Evolutionary conservation across 2,329 filamentous ascomycete genomes (phyloP).

Genomic region (Fusarium sp.): DNA sequence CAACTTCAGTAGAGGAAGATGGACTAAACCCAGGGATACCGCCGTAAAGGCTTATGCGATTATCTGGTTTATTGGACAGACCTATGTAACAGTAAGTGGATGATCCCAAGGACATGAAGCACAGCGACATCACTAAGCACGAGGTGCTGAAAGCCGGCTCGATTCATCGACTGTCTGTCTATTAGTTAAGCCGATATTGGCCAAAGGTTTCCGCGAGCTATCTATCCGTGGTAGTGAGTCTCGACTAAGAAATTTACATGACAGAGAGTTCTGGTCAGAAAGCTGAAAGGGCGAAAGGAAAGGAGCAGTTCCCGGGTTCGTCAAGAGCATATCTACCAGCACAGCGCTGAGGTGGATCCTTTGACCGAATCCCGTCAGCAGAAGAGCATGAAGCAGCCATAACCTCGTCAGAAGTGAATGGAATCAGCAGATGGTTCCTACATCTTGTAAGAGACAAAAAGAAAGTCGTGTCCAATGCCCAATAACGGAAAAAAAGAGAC

Average conservation of each 20-base stretch:
- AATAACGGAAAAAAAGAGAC: not conserved
- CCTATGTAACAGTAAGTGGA: too few relatives aligned
- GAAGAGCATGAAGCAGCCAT: not conserved
- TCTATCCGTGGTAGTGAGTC: too few relatives aligned
- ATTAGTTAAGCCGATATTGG: not conserved
- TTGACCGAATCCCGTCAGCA: fast-evolving
- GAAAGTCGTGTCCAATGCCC: not conserved
- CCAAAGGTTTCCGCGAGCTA: not conserved
- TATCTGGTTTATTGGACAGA: too few relatives aligned
- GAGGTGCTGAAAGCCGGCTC: not conserved
- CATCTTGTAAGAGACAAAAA: not conserved
- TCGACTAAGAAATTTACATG: fast-evolving
- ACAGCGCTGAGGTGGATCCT: not conserved
- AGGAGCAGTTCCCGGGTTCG: fast-evolving
- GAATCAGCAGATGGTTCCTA: too few relatives aligned
- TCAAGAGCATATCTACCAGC: not conserved
- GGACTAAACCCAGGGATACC: too few relatives aligned
- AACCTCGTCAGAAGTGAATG: not conserved
- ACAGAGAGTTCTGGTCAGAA: not conserved
- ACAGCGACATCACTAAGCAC: not conserved
- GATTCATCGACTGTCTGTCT: not conserved
- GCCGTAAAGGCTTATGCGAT: too few relatives aligned
- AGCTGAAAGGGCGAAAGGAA: not conserved
- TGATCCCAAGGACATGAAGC: too few relatives aligned
- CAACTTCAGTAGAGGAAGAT: not conserved